Evolutionary conservation across 2,329 filamentous ascomycete genomes (phyloP), one percentile per base, ranked within the genome.

Genomic region (Triangularia verruculosa): DNA sequence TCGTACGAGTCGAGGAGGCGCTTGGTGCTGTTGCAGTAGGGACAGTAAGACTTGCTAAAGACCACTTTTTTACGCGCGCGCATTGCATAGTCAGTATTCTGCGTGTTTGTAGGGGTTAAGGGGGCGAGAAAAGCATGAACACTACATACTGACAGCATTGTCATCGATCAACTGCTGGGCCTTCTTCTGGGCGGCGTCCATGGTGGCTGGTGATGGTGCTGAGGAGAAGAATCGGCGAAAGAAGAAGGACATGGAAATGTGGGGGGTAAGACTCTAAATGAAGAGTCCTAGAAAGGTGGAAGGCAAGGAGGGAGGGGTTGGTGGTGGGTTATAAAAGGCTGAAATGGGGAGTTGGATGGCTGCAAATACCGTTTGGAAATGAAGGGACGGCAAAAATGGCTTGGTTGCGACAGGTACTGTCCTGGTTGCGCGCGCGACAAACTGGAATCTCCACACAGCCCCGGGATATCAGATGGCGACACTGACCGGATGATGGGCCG

Each of bases 1-100:
- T 88, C 87, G 64, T 87, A 71, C 63, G 86, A 81, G 73, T 83
- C 85, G 71, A 99, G 82, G 58, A 92, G 83, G 63, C 82, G 74
- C 87, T 98, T 98, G 71, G 89, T 87, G 65, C 88, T 83, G 64
- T 80, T 83, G 85, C 94, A 98, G 86, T 96, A 96, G 12, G 93
- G 93, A 86, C 95, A 99, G 82, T 92, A 97, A 15, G 89, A 92
- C 83, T 99, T 99, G 79, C 90, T 93, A 85, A 99, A 99, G 76
- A 99, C 91, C 72, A 95, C 91, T 91, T 58, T 59, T 28, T 63
- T 39, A 24, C 64, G 13, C 22, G 32, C 17, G 28, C 13, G 20
- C n/a, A 25, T 8, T 4, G n/a, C 51, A 27, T 27, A 1, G 22
- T 27, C n/a, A 54, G 1, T 15, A 53, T 8, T 53, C 24, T 54